A percentile compares a stretch with the other conserved stretches of the same genome.
These are phyloP conservation scores for Phytophthora pini DNA, from an alignment of 352 stramenopile species.

Conservation along the genomic window DNA sequence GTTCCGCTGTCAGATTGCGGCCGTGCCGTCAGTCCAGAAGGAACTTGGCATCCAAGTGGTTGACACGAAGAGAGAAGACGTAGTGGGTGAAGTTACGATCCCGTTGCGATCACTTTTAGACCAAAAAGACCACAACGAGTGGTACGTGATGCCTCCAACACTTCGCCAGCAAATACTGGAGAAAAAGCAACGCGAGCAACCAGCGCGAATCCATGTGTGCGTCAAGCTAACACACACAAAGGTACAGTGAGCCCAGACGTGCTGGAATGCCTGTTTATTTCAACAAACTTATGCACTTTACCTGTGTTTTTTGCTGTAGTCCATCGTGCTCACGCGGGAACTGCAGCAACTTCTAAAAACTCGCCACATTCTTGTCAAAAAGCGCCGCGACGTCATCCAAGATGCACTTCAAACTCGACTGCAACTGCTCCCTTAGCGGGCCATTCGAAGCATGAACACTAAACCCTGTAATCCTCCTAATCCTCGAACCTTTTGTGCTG, in stretches of 20 bases:
- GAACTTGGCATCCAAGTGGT: slow-evolving; percentile 63
- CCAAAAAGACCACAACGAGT: slow-evolving; percentile 67
- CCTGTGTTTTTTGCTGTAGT: slow-evolving; percentile 34
- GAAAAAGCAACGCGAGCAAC: slow-evolving; percentile 33
- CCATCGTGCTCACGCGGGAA: slow-evolving; percentile 59
- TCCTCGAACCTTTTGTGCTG: slow-evolving; percentile 11
- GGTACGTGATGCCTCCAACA: slow-evolving; percentile 62
- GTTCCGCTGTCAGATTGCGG: slow-evolving; percentile 33
- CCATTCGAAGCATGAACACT: slow-evolving; percentile 4
- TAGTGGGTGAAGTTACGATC: slow-evolving; percentile 57
- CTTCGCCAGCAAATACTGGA: slow-evolving; percentile 69
- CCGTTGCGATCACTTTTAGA: slow-evolving; percentile 59
- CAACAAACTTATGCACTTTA: slow-evolving; percentile 1
- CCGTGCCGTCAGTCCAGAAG: slow-evolving; percentile 46
- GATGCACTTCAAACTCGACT: slow-evolving; percentile 32
- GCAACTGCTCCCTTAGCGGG: slow-evolving; percentile 32
- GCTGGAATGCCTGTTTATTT: not conserved
- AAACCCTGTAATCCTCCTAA: not conserved
- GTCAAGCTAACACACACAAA: slow-evolving; percentile 61
- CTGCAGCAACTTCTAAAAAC: slow-evolving; percentile 51
- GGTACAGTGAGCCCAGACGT: slow-evolving; percentile 33
- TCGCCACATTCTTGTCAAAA: slow-evolving; percentile 44
- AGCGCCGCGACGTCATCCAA: slow-evolving; percentile 53
- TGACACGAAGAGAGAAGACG: slow-evolving; percentile 50
- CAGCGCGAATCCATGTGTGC: slow-evolving; percentile 48